Evolutionary conservation across 176 grass and related monocot species (phyloP).

Genomic region (Musa itinerans): DNA sequence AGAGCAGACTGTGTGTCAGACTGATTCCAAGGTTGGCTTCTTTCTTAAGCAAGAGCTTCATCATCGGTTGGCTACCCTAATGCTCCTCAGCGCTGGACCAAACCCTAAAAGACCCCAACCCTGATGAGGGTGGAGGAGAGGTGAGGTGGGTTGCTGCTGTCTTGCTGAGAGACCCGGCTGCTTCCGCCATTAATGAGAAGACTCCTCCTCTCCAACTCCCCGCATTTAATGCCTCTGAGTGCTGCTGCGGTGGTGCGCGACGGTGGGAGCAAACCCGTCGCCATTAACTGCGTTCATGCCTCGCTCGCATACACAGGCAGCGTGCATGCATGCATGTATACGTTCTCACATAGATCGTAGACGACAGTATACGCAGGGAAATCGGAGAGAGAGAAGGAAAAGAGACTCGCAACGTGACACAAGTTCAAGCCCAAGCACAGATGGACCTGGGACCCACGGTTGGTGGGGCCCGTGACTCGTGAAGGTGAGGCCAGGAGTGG

Average conservation of each 20-base stretch:
- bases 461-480: background rate
- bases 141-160: background rate
- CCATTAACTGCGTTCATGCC: slow-evolving; percentile 50
- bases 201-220: slow-evolving; percentile 20
- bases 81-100: background rate
- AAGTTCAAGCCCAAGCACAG: no score
- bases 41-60: no score
- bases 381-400: background rate
- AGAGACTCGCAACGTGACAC: no score
- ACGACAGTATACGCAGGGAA: no score
- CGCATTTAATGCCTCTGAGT: slow-evolving; percentile 45
- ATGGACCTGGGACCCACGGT: background rate
- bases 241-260: slow-evolving; percentile 44
- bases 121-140: background rate
- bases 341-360: no score
- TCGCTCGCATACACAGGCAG: slow-evolving; percentile 25
- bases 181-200: slow-evolving; percentile 9
- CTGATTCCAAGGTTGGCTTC: no score
- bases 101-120: background rate
- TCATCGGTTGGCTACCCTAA: no score
- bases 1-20: no score
- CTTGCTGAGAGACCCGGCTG: background rate
- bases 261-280: background rate
- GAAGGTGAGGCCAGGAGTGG: no score
- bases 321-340: background rate